phyloP scores from a whole-genome alignment of 2,329 filamentous ascomycete genomes.

The Ophiocordyceps polyrhachis-furcata region DNA sequence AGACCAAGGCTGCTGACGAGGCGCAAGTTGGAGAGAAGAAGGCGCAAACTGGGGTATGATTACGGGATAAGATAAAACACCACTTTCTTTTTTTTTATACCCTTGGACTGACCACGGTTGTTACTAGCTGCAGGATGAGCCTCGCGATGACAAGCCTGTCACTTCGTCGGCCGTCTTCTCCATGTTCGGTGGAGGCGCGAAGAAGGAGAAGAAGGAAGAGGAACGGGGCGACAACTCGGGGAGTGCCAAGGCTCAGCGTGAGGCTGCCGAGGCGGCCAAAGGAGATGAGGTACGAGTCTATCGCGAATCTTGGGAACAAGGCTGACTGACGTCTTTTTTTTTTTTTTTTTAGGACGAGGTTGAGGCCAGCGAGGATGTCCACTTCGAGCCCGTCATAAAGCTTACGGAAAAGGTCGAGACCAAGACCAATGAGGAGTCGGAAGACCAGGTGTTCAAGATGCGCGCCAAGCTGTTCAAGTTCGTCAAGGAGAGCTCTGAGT shows the following conservation, averaged over 20 bases:
- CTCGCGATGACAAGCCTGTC: slow-evolving; percentile 15
- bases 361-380: slow-evolving; percentile 77
- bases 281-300: slow-evolving; percentile 32
- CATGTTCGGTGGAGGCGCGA: slow-evolving; percentile 95
- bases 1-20: slow-evolving; percentile 15
- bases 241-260: slow-evolving; percentile 63
- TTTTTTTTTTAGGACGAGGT: slow-evolving; percentile 41
- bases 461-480: slow-evolving; percentile 99
- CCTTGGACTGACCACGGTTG: not conserved
- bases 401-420: slow-evolving; percentile 92
- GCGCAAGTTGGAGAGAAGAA: slow-evolving; percentile 4
- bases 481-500: slow-evolving; percentile 76
- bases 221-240: slow-evolving; percentile 75
- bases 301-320: not conserved
- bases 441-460: slow-evolving; percentile 99
- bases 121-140: slow-evolving; percentile 4
- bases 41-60: not conserved
- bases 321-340: not conserved
- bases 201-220: slow-evolving; percentile 86
- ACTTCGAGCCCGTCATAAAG: slow-evolving; percentile 93
- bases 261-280: slow-evolving; percentile 38
- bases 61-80: not conserved
- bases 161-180: slow-evolving; percentile 63
- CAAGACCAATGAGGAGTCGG: slow-evolving; percentile 95
- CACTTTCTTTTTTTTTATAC: too few relatives aligned